These are phyloP conservation scores for Leccinum incarnatum DNA, from an alignment of 768 basidiomycete genomes.

Conservation along the genomic window DNA sequence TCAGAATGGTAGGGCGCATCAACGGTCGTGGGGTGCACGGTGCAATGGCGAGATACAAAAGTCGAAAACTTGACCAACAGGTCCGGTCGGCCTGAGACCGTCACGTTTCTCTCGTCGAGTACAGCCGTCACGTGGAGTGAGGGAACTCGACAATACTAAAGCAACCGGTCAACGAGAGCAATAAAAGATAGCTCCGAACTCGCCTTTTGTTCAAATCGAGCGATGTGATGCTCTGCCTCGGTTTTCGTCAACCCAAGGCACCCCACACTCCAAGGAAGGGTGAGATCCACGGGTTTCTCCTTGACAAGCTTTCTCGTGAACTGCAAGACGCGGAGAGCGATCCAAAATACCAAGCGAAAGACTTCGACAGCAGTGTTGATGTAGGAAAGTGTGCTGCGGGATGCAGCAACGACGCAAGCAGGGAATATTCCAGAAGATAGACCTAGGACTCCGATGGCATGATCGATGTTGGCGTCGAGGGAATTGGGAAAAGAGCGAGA, in stretches of 20 bases:
- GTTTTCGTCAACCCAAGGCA: constrained; percentile 34
- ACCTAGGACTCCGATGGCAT: constrained; percentile 42
- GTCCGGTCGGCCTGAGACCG: constrained; percentile 59
- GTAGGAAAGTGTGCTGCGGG: constrained; percentile 38
- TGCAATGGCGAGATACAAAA: constrained; percentile 34
- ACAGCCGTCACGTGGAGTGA: constrained; percentile 50
- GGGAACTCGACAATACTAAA: constrained; percentile 16
- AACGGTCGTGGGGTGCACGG: constrained; percentile 44
- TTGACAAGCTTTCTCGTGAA: constrained; percentile 26
- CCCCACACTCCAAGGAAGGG: constrained; percentile 46
- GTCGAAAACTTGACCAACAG: constrained; percentile 42
- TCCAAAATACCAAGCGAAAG: constrained; percentile 53
- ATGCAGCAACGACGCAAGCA: constrained; percentile 50
- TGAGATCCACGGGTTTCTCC: constrained; percentile 19
- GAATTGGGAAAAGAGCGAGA: constrained; percentile 25
- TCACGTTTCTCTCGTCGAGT: constrained; percentile 45
- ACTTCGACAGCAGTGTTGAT: constrained; percentile 44
- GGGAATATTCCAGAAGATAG: constrained; percentile 59
- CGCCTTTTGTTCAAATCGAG: constrained; percentile 24
- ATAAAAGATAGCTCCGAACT: background rate
- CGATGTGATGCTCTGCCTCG: constrained; percentile 26
- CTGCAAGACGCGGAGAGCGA: constrained; percentile 42
- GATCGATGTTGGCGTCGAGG: constrained; percentile 34
- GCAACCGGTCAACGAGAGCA: background rate
- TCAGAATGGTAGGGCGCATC: constrained; percentile 54